Evolutionary conservation across 805 yeast genomes (phyloP), one percentile per base, ranked within the genome.

Genomic region (Metschnikowia proteae): DNA sequence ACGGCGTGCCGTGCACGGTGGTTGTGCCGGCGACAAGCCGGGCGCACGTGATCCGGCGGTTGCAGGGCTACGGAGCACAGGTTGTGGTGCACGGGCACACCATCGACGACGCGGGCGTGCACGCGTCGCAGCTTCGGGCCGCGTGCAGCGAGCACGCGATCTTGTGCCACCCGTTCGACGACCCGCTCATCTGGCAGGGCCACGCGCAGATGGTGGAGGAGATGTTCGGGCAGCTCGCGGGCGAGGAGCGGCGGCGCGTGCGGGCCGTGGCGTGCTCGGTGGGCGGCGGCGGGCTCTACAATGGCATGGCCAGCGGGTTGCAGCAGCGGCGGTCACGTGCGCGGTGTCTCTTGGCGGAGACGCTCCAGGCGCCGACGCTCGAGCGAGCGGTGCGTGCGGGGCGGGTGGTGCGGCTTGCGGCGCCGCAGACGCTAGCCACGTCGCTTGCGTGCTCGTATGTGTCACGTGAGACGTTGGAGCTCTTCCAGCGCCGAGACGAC

Each of bases 381-480:
- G 65, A 74, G 55, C 68, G 68, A 38, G 76, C 86, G 0, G 62
- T 84, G 40, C 64, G 67, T 34, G 74, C 76, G 0, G 73, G 76
- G 5, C 56, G 70, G 41, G 71, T 73, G 6, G 73, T 82, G 7
- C 60, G 62, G 10, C 64, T 83, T 26, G 64, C 68, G 2, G 73
- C 77, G 33, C 74, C 77, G 4, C 61, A 70, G 22, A 78, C 87
- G 6, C 65, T 84, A 47, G 91, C 90, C 2, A 75, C 81, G 2
- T 79, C 86, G 0, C 69, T 85, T 46, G 88, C 88, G 3, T 79
- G 88, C 37, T 75, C 81, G 1, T 74, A 73, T 53, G 80, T 84
- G 6, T 76, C 87, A 0, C 56, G 65, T 6, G 65, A 71, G 55
- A 75, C 86, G 0, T 64, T 82, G 48, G 71, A 69, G 27, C 64